Percentiles rank a stretch among this genome's conserved stretches.
phyloP scores from a whole-genome alignment of 805 yeast genomes.

The Zygosaccharomyces pseudorouxii region DNA sequence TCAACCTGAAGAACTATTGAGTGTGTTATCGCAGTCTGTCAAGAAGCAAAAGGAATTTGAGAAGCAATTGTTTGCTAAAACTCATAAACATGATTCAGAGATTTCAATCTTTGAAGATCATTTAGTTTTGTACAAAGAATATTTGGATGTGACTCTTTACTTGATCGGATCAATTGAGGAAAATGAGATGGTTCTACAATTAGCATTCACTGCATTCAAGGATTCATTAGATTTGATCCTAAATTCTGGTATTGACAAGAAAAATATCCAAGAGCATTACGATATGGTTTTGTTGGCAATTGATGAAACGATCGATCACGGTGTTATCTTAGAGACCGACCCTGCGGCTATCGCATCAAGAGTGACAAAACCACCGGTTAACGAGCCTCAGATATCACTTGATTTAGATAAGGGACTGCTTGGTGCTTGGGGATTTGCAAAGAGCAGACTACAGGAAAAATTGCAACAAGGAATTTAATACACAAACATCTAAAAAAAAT shows the following conservation, averaged over 20 bases:
- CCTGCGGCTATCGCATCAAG: conserved; percentile 81
- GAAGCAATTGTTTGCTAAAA: conserved; percentile 60
- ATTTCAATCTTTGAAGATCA: conserved; percentile 74
- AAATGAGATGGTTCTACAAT: conserved; percentile 76
- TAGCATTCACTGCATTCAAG: conserved; percentile 68
- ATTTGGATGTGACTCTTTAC: conserved; percentile 67
- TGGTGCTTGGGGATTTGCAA: conserved; percentile 85
- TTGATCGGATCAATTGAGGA: conserved; percentile 71
- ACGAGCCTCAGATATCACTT: conserved; percentile 55
- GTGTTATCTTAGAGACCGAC: conserved; percentile 86
- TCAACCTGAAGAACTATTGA: conserved; percentile 29
- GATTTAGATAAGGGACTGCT: conserved; percentile 74
- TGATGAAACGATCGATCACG: conserved; percentile 92
- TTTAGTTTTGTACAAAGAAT: conserved; percentile 81
- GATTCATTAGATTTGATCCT: conserved; percentile 79
- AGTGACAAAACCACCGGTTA: conserved; percentile 81
- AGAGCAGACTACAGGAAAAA: conserved; percentile 58
- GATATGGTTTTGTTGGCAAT: conserved; percentile 82
- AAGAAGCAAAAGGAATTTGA: conserved; percentile 78
- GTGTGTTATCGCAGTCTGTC: conserved; percentile 36
- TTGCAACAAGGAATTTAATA: conserved; percentile 41
- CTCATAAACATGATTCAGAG: conserved; percentile 77
- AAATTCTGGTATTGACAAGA: conserved; percentile 62
- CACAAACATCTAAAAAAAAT: neutral
- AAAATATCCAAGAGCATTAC: conserved; percentile 71